Percentiles rank a stretch among this genome's conserved stretches.
Evolutionary conservation across 2,329 filamentous ascomycete species (phyloP).

Genomic region (Neophaeococcomyces aloes): DNA sequence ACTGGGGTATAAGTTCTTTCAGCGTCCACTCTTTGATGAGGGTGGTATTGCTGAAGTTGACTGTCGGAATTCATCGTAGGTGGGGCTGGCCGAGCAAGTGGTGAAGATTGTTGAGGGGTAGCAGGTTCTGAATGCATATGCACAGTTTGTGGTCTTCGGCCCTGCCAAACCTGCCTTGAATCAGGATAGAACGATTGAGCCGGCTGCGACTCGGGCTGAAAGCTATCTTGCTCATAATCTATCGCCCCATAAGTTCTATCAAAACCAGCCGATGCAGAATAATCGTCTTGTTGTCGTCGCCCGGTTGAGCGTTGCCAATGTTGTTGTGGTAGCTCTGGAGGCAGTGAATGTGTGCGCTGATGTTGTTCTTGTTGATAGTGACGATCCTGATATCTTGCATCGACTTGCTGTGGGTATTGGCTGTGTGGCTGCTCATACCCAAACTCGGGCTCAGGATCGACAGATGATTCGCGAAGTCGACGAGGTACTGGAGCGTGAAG

Average conservation of each 20-base stretch:
- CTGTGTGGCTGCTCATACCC: conserved; percentile 1
- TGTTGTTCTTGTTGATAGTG: conserved; percentile 26
- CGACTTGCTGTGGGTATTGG: conserved; percentile 1
- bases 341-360: conserved; percentile 35
- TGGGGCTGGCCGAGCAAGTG: conserved; percentile 13
- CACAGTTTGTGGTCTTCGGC: conserved; percentile 3
- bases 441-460: background rate
- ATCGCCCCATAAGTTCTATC: conserved; percentile 43
- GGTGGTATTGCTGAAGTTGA: conserved; percentile 6
- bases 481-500: conserved; percentile 11
- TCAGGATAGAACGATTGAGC: background rate
- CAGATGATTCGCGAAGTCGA: conserved; percentile 13
- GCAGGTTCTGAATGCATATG: conserved; percentile 5
- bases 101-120: conserved; percentile 1
- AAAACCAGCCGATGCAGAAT: conserved; percentile 39
- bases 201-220: background rate
- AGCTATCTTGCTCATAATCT: background rate
- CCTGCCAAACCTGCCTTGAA: conserved; percentile 2
- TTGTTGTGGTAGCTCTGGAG: conserved; percentile 38
- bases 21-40: conserved; percentile 8
- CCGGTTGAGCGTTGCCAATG: conserved; percentile 41
- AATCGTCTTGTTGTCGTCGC: background rate
- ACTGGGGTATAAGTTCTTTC: conserved; percentile 18
- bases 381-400: background rate
- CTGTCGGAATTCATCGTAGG: conserved; percentile 7